phyloP scores from a whole-genome alignment of 192 early-diverging fungal species.

The Backusella parvicylindrica region DNA sequence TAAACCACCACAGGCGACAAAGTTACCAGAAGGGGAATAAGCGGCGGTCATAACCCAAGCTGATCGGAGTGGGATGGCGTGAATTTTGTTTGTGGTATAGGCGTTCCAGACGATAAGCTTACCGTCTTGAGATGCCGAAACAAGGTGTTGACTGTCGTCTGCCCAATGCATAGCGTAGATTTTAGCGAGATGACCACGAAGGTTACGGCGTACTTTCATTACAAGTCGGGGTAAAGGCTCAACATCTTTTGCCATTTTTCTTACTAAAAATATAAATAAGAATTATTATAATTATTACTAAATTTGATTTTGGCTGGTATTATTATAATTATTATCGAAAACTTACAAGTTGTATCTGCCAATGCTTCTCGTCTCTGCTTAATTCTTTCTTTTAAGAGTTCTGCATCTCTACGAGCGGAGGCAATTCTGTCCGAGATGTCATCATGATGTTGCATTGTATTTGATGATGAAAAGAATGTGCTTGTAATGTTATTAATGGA shows the following conservation, averaged over 20 bases:
- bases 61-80: conserved; percentile 96
- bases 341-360: conserved; percentile 90
- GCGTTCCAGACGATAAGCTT: conserved; percentile 99
- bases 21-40: conserved; percentile 95
- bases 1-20: conserved; percentile 97
- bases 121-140: conserved; percentile 97
- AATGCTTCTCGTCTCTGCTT: conserved; percentile 90
- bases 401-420: conserved; percentile 89
- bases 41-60: conserved; percentile 99
- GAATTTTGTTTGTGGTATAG: conserved; percentile 97
- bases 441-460: conserved; percentile 27
- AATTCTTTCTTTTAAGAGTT: conserved; percentile 92
- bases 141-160: conserved; percentile 87
- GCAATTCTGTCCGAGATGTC: conserved; percentile 89
- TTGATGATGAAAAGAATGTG: background rate
- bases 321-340: background rate
- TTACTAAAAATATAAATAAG: conserved; percentile 10
- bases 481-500: background rate
- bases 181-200: conserved; percentile 97
- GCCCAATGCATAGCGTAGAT: conserved; percentile 76
- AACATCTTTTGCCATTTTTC: conserved; percentile 55
- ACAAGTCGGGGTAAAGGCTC: conserved; percentile 80
- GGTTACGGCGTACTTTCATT: conserved; percentile 95
- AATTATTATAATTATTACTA: background rate
- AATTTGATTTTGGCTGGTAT: too few species aligned